These are phyloP conservation scores for Saccharomycopsis schoenii DNA, from an alignment of 805 yeast genomes.

Conservation along the genomic window DNA sequence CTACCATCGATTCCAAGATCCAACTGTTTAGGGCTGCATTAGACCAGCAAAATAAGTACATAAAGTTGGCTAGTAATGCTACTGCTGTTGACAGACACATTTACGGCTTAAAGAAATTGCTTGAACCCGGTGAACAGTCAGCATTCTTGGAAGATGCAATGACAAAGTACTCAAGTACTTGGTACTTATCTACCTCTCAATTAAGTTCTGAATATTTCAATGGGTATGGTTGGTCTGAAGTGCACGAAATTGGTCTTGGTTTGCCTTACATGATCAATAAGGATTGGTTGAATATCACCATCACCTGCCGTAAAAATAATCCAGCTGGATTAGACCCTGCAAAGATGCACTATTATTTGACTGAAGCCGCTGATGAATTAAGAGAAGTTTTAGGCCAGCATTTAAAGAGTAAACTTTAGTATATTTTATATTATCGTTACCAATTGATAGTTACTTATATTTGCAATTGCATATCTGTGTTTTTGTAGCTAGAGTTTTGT, in stretches of 20 bases:
- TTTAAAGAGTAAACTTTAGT: slow-evolving; percentile 7
- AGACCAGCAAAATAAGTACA: slow-evolving; percentile 62
- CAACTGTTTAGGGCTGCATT: slow-evolving; percentile 63
- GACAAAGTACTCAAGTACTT: slow-evolving; percentile 63
- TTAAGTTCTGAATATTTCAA: slow-evolving; percentile 75
- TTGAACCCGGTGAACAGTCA: slow-evolving; percentile 51
- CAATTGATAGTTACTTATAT: not conserved
- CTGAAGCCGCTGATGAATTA: slow-evolving; percentile 74
- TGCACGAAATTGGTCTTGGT: slow-evolving; percentile 88
- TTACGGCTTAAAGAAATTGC: slow-evolving; percentile 73
- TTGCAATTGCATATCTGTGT: too few species aligned
- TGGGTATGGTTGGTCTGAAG: slow-evolving; percentile 95
- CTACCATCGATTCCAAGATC: slow-evolving; percentile 39
- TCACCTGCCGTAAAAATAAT: slow-evolving; percentile 59
- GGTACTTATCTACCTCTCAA: slow-evolving; percentile 88
- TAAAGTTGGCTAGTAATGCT: slow-evolving; percentile 73
- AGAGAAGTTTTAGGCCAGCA: slow-evolving; percentile 42
- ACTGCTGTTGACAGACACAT: slow-evolving; percentile 90
- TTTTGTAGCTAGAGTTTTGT: too few species aligned
- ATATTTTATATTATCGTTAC: not conserved
- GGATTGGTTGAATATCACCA: slow-evolving; percentile 77
- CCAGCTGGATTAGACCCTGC: slow-evolving; percentile 47
- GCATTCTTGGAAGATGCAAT: slow-evolving; percentile 67
- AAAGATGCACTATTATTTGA: slow-evolving; percentile 55
- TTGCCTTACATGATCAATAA: slow-evolving; percentile 86